Conservation (phyloP, 345 rosid species). For the Melaleuca alternifolia region DNA sequence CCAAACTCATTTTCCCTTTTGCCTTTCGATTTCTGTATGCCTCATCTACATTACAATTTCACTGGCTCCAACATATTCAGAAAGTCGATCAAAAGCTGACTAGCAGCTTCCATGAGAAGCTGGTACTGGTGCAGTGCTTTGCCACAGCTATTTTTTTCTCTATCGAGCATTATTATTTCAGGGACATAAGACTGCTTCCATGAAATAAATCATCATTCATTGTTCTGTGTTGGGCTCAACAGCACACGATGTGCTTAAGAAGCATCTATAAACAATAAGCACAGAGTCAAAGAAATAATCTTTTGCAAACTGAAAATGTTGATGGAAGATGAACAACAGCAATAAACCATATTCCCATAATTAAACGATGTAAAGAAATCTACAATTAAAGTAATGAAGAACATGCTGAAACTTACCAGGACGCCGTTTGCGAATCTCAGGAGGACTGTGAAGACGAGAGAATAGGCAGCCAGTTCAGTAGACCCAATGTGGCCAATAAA, state of each 20-base stretch:
- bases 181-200: neutral
- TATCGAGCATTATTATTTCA: neutral
- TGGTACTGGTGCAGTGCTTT: neutral
- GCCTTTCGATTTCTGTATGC: neutral
- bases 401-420: conserved; percentile 21
- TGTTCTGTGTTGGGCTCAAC: neutral
- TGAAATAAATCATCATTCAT: neutral
- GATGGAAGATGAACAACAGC: neutral
- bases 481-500: conserved; percentile 68
- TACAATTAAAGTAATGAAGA: neutral
- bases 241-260: neutral
- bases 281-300: neutral
- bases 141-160: neutral
- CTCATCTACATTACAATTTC: neutral
- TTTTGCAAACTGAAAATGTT: neutral
- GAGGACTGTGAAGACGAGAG: conserved; percentile 51
- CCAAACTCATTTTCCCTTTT: neutral
- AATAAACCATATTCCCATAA: neutral
- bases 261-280: neutral
- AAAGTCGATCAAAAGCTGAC: neutral
- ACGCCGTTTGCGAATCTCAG: conserved; percentile 57
- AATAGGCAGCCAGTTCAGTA: conserved; percentile 57
- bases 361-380: neutral
- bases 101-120: neutral
- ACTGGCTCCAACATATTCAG: neutral